These are phyloP conservation scores for Alternaria tenuissima DNA, from an alignment of 2,329 filamentous ascomycete genomes.

Conservation along the genomic window DNA sequence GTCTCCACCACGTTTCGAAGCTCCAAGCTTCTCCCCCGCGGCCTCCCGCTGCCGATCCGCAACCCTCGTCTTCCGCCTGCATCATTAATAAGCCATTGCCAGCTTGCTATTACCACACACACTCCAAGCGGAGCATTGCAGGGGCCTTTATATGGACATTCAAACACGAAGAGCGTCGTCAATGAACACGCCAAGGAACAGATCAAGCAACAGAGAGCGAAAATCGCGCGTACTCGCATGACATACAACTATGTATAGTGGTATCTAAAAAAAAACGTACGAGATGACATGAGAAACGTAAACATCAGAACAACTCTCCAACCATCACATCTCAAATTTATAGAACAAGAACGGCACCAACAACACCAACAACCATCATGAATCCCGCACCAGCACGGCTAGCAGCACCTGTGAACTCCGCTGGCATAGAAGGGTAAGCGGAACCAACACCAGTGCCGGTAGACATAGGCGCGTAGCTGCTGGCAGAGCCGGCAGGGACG, in stretches of 20 bases:
- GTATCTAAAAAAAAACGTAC: slow-evolving; percentile 7
- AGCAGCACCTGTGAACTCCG: slow-evolving; percentile 38
- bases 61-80: neutral
- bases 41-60: slow-evolving; percentile 10
- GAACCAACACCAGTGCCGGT: slow-evolving; percentile 27
- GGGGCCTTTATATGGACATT: neutral
- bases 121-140: too few relatives aligned
- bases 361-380: slow-evolving; percentile 25
- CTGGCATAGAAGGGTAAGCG: slow-evolving; percentile 21
- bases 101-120: too few relatives aligned
- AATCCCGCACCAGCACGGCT: slow-evolving; percentile 32
- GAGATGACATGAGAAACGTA: slow-evolving; percentile 12
- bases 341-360: slow-evolving; percentile 34
- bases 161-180: neutral
- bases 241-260: slow-evolving; percentile 4
- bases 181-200: neutral
- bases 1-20: slow-evolving; percentile 11
- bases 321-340: slow-evolving; percentile 10
- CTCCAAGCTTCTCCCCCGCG: slow-evolving; percentile 20
- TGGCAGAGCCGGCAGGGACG: slow-evolving; percentile 10
- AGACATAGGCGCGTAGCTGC: slow-evolving; percentile 4
- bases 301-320: neutral
- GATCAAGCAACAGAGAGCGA: neutral
- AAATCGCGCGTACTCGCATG: slow-evolving; percentile 7
- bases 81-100: neutral